phyloP scores from a whole-genome alignment of 2,329 filamentous ascomycete genomes.

The Pyrenochaeta sp. region DNA sequence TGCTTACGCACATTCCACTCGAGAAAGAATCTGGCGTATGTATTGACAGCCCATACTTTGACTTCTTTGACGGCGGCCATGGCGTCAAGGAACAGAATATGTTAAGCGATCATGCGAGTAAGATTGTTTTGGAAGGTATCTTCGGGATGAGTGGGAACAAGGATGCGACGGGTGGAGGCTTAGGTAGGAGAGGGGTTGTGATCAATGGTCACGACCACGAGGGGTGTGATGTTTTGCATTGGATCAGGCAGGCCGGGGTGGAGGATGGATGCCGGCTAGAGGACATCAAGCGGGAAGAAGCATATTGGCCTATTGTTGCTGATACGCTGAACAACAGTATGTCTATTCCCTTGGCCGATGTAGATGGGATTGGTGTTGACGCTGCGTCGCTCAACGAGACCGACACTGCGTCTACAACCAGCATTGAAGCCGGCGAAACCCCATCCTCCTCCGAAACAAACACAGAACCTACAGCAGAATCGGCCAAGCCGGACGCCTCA shows the following conservation, averaged over 20 bases:
- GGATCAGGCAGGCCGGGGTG: conserved; percentile 42
- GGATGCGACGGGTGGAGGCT: conserved; percentile 66
- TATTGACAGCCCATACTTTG: conserved; percentile 83
- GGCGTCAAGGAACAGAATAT: conserved; percentile 92
- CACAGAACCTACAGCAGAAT: background rate
- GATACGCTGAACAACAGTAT: conserved; percentile 9
- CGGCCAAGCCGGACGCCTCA: conserved; percentile 3
- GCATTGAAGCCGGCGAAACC: background rate
- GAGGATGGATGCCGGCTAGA: conserved; percentile 16
- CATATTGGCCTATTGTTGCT: conserved; percentile 21
- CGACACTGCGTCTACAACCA: background rate
- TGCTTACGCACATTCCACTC: conserved; percentile 91
- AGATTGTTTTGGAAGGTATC: conserved; percentile 79
- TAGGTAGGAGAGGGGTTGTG: conserved; percentile 77
- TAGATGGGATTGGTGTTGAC: conserved; percentile 5
- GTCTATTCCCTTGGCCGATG: background rate
- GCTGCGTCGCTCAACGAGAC: conserved; percentile 7
- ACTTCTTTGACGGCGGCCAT: conserved; percentile 72
- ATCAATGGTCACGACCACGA: conserved; percentile 95
- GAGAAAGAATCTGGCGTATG: conserved; percentile 85
- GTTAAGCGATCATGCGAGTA: conserved; percentile 74
- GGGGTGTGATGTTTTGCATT: conserved; percentile 91
- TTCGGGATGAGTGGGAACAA: conserved; percentile 76
- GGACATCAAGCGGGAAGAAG: conserved; percentile 16
- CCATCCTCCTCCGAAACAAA: conserved; percentile 2